Conservation (phyloP, 306 rosid genomes). For the Prunus persica region Prunus_persica_NCBIv2 NC_034010.1:3483501-3484000, state of each 20-base stretch:
- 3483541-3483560: slow-evolving; percentile 96
- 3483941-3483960: not conserved
- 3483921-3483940: not conserved
- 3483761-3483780: slow-evolving; percentile 81
- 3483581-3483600: slow-evolving; percentile 84
- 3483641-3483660: slow-evolving; percentile 59
- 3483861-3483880: slow-evolving; percentile 17
- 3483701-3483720: slow-evolving; percentile 87
- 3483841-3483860: slow-evolving; percentile 8
- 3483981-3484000: not conserved
- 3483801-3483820: slow-evolving; percentile 91
- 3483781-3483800: slow-evolving; percentile 80
- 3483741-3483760: slow-evolving; percentile 70
- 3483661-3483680: slow-evolving; percentile 39
- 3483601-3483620: slow-evolving; percentile 86
- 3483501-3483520: slow-evolving; percentile 83
- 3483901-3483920: not conserved
- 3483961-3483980: not conserved
- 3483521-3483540: slow-evolving; percentile 86
- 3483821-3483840: slow-evolving; percentile 42
- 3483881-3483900: not conserved
- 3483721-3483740: slow-evolving; percentile 96
- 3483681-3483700: slow-evolving; percentile 51
- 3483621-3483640: slow-evolving; percentile 82
- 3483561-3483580: slow-evolving; percentile 79